Percentiles rank a stretch among this genome's conserved stretches.
Conservation (phyloP, 805 yeast genomes). For the Geotrichum ghanense region DNA sequence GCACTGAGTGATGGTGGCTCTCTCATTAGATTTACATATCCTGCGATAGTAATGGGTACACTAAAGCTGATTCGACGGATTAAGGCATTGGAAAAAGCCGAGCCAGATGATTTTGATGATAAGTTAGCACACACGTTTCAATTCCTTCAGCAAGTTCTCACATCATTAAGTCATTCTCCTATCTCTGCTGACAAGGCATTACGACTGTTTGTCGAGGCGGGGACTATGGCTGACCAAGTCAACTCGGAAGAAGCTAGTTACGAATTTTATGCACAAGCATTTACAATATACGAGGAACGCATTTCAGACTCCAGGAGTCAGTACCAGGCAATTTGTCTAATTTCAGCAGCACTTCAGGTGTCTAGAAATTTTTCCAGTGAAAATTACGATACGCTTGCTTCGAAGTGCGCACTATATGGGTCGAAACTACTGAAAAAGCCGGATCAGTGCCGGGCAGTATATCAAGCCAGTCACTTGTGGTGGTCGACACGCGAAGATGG, state of each 20-base stretch:
- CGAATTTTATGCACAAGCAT: conserved; percentile 83
- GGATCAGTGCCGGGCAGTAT: conserved; percentile 89
- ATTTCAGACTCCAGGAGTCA: conserved; percentile 43
- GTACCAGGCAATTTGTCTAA: conserved; percentile 39
- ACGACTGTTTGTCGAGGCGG: conserved; percentile 48
- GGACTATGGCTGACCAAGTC: conserved; percentile 70
- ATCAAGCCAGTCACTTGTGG: conserved; percentile 84
- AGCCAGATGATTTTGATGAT: conserved; percentile 16
- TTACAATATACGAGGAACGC: conserved; percentile 67
- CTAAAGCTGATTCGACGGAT: conserved; percentile 48
- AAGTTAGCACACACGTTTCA: conserved; percentile 49
- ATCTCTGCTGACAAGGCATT: conserved; percentile 27
- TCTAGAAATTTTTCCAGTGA: conserved; percentile 45
- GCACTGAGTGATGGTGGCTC: conserved; percentile 41
- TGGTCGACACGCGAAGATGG: conserved; percentile 66
- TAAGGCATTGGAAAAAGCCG: conserved; percentile 18
- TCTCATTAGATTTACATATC: conserved; percentile 57
- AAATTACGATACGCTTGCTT: conserved; percentile 70
- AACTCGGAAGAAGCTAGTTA: conserved; percentile 61
- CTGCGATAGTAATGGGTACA: conserved; percentile 56
- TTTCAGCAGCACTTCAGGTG: conserved; percentile 41
- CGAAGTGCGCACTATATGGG: conserved; percentile 78
- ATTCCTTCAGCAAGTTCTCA: conserved; percentile 55
- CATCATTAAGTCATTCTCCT: conserved; percentile 37
- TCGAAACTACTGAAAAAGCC: conserved; percentile 82